A percentile compares a stretch with the other conserved stretches of the same genome.
phyloP scores from a whole-genome alignment of 768 basidiomycete genomes.

The Psilocybe cyanescens region DNA sequence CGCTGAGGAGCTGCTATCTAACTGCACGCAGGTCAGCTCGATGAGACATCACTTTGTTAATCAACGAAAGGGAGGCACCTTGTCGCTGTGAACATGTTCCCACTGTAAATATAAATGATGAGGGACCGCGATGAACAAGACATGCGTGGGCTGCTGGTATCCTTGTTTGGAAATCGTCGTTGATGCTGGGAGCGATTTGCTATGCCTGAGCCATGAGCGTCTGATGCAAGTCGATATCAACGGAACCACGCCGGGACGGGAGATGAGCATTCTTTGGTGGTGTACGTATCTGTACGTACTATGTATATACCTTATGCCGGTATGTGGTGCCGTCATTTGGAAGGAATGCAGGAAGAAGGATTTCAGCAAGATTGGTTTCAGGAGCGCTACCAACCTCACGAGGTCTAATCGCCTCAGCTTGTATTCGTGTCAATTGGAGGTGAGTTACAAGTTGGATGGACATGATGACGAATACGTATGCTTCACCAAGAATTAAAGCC shows the following conservation, averaged over 20 bases:
- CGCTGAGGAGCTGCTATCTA: background rate
- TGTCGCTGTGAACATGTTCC: background rate
- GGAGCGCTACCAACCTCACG: too few relatives aligned
- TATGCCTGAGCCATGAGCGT: background rate
- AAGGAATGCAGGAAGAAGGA: background rate
- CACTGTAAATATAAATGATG: background rate
- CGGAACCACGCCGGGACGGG: background rate
- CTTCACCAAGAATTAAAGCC: too few relatives aligned
- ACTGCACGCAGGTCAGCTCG: background rate
- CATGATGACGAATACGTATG: too few relatives aligned
- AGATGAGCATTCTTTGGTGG: too few relatives aligned
- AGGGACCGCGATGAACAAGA: background rate
- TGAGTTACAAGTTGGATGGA: too few relatives aligned
- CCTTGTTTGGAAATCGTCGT: background rate
- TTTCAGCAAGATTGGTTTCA: too few relatives aligned
- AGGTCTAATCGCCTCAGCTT: too few relatives aligned
- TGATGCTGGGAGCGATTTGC: conserved; percentile 1
- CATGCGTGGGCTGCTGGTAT: background rate
- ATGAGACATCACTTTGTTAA: background rate
- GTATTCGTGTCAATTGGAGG: too few relatives aligned
- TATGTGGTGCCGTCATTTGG: background rate
- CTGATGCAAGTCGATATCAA: background rate
- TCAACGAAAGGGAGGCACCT: background rate
- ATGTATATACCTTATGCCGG: background rate
- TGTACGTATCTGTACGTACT: background rate